Evolutionary conservation across 768 basidiomycete genomes (phyloP).

Genomic region (Amanita thiersii): DNA sequence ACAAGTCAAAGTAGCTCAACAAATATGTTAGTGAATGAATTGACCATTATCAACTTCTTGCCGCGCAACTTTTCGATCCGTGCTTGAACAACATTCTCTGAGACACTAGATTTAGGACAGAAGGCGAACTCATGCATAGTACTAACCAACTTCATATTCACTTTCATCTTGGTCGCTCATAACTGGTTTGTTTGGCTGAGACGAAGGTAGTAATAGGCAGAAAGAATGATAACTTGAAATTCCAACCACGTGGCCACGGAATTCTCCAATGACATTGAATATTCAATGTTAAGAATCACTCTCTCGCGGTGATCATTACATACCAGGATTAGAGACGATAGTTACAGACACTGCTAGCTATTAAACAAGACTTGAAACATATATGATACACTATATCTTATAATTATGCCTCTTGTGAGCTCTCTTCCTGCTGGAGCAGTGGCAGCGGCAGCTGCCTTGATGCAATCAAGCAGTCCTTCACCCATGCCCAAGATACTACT

Average conservation of each 20-base stretch:
- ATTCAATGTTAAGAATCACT: too few species aligned
- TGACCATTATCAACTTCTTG: constrained; percentile 44
- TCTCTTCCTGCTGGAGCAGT: constrained; percentile 14
- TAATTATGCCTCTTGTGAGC: constrained; percentile 17
- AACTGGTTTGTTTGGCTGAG: constrained; percentile 11
- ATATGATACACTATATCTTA: constrained; percentile 12
- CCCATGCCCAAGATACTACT: constrained; percentile 56
- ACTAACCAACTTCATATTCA: constrained; percentile 70
- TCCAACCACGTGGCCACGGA: too few species aligned
- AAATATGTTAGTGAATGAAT: constrained; percentile 4
- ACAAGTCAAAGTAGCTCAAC: constrained; percentile 9
- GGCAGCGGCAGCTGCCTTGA: constrained; percentile 27
- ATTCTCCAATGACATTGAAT: too few species aligned
- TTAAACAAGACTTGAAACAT: constrained; percentile 5
- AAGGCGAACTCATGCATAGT: not conserved
- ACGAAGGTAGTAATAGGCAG: not conserved
- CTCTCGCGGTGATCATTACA: not conserved
- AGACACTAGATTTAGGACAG: constrained; percentile 7
- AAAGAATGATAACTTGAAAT: too few species aligned
- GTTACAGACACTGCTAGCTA: not conserved
- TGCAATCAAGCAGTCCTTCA: constrained; percentile 71
- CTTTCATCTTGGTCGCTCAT: constrained; percentile 26
- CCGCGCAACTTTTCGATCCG: constrained; percentile 34
- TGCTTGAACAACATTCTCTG: constrained; percentile 50
- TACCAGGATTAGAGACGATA: not conserved